phyloP scores from a whole-genome alignment of 768 basidiomycete species.

The Naganishia vishniacii region DNA sequence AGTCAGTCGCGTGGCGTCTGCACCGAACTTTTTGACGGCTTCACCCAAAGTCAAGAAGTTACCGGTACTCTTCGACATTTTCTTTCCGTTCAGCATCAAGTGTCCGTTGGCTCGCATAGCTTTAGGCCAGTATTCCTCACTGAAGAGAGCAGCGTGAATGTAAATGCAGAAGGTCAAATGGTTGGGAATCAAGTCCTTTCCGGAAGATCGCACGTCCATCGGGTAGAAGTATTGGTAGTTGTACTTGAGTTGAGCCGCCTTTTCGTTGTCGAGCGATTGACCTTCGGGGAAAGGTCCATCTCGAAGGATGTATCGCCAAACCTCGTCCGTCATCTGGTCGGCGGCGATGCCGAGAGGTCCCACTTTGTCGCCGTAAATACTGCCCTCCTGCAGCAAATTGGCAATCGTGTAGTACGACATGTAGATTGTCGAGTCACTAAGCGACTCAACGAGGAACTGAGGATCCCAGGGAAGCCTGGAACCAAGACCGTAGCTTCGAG shows the following conservation, averaged over 20 bases:
- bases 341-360: conserved; percentile 79
- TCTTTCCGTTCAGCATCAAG: conserved; percentile 92
- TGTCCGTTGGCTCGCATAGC: conserved; percentile 95
- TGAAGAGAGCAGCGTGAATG: conserved; percentile 89
- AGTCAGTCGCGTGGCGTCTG: conserved; percentile 83
- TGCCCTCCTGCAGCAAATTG: conserved; percentile 74
- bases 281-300: conserved; percentile 51
- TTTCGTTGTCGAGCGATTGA: conserved; percentile 65
- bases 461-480: conserved; percentile 95
- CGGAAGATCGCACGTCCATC: conserved; percentile 94
- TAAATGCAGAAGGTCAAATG: conserved; percentile 91
- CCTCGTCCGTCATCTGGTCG: conserved; percentile 93
- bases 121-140: conserved; percentile 75
- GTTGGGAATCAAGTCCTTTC: conserved; percentile 93
- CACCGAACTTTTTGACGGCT: conserved; percentile 88
- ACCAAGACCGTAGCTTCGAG: conserved; percentile 92
- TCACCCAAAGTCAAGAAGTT: conserved; percentile 88
- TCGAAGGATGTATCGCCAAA: conserved; percentile 91
- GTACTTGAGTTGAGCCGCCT: conserved; percentile 76
- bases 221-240: conserved; percentile 97
- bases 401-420: conserved; percentile 97
- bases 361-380: conserved; percentile 68
- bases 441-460: conserved; percentile 88
- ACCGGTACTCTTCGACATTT: conserved; percentile 97
- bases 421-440: conserved; percentile 97